Evolutionary conservation across 108 stramenopile genomes (phyloP), one percentile per base, ranked within the genome.

Genomic region (Skeletonema menzelii): DNA sequence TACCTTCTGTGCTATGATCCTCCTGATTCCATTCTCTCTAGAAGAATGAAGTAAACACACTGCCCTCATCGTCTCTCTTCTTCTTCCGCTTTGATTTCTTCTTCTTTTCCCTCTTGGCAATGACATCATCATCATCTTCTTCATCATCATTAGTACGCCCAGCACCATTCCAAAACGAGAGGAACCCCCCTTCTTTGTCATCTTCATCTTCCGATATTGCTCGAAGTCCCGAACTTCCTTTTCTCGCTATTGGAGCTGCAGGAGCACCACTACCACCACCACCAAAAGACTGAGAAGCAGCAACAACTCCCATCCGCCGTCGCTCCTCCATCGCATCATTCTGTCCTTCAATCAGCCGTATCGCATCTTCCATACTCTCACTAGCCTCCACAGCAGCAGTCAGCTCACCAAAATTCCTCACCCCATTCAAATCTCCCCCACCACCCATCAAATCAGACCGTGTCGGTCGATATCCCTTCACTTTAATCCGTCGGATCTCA

Each of bases 391-490:
- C 75, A 12, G 67, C 75, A 1, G 67, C 65, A 24, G 59, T 59
- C 19, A 76, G 46, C 27, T 76, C 75, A n/a, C 57, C 75, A 63
- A 38, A 69, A 7, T 58, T 70, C 22, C 49, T 17, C 13, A 60
- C 40, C 30, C 64, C 64, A 22, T 27, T 17, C 22, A 55, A 34
- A 24, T 34, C 20, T 3, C 28, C 59, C 2, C n/a, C 37, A 27
- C 20, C 22, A 27, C 34, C 38, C 26, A 76, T 30, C 17, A 76
- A 56, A 63, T 76, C 75, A 8, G 75, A 76, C 6, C 75, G 59
- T 27, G 61, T 69, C 2, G 75, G 75, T n/a, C 61, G 44, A 56
- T 76, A 76, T 27, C 75, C 75, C 67, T 76, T 76, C n/a, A 76
- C 60, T 49, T 76, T 76, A 20, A 76, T 76, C 26, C 63, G 42